Evolutionary conservation across 306 rosid species (phyloP).

Genomic region (Acacia acuminata): DNA sequence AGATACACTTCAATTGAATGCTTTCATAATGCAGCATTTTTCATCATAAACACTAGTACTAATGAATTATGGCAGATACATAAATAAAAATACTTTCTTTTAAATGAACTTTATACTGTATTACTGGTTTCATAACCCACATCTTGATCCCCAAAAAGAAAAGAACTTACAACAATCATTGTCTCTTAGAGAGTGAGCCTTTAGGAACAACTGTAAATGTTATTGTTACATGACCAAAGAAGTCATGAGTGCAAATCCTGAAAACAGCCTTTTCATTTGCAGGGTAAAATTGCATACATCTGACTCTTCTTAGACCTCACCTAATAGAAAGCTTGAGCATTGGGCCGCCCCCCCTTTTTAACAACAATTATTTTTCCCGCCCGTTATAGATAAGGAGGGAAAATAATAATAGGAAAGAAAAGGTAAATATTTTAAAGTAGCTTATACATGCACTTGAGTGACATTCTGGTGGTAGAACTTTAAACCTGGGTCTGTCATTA

Average conservation of each 20-base stretch:
- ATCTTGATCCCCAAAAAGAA: not conserved
- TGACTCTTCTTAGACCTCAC: no score
- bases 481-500: constrained; percentile 70
- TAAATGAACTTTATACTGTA: constrained; percentile 2
- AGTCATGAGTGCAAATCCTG: no score
- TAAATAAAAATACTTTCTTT: not conserved
- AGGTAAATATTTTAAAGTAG: not conserved
- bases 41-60: not conserved
- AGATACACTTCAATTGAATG: not conserved
- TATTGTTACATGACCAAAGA: no score
- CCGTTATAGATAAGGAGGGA: not conserved
- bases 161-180: not conserved
- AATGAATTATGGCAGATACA: no score
- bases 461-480: constrained; percentile 85
- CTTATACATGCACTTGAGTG: constrained; percentile 18
- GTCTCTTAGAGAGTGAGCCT: no score
- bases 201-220: no score
- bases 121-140: not conserved
- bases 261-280: no score
- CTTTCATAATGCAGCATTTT: not conserved
- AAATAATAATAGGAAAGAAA: not conserved
- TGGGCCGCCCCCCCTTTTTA: no score
- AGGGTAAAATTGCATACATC: no score
- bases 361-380: not conserved
- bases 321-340: no score